These are phyloP conservation scores for Populus hybrid DNA, from an alignment of 441 rosid species.

Conservation along the genomic window DNA sequence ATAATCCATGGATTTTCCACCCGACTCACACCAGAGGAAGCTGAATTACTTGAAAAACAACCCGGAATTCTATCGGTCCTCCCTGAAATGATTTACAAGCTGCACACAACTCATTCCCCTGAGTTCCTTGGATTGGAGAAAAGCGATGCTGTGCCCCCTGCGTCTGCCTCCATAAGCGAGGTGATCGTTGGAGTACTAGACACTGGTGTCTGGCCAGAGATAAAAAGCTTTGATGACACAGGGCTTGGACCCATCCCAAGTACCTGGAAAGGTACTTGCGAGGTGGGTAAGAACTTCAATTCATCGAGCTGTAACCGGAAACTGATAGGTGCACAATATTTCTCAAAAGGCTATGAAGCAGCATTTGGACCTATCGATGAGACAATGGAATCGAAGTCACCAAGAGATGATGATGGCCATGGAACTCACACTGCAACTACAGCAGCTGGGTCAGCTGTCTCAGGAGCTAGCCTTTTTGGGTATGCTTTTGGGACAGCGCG, in stretches of 20 bases:
- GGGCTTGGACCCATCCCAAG: constrained; percentile 61
- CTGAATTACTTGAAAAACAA: constrained; percentile 46
- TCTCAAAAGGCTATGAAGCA: constrained; percentile 62
- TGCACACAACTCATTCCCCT: constrained; percentile 78
- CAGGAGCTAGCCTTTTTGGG: constrained; percentile 45
- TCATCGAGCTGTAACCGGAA: constrained; percentile 64
- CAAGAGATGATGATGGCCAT: constrained; percentile 60
- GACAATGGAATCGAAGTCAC: constrained; percentile 43
- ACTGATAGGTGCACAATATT: constrained; percentile 70
- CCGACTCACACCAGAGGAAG: constrained; percentile 53
- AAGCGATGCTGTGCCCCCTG: constrained; percentile 24
- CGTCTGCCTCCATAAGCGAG: constrained; percentile 36
- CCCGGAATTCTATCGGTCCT: constrained; percentile 61
- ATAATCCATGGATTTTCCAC: constrained; percentile 82
- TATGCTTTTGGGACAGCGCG: constrained; percentile 49
- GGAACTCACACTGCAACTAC: constrained; percentile 56
- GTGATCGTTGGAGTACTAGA: constrained; percentile 74
- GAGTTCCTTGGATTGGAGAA: constrained; percentile 61
- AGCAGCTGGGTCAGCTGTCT: constrained; percentile 47
- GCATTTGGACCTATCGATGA: constrained; percentile 45
- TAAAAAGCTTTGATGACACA: constrained; percentile 53
- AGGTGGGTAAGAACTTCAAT: constrained; percentile 58
- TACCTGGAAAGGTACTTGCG: constrained; percentile 71
- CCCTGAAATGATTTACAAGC: constrained; percentile 65
- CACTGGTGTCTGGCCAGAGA: constrained; percentile 88